Evolutionary conservation across 2,329 filamentous ascomycete genomes (phyloP).

Genomic region (Myriosclerotinia duriaeana): DNA sequence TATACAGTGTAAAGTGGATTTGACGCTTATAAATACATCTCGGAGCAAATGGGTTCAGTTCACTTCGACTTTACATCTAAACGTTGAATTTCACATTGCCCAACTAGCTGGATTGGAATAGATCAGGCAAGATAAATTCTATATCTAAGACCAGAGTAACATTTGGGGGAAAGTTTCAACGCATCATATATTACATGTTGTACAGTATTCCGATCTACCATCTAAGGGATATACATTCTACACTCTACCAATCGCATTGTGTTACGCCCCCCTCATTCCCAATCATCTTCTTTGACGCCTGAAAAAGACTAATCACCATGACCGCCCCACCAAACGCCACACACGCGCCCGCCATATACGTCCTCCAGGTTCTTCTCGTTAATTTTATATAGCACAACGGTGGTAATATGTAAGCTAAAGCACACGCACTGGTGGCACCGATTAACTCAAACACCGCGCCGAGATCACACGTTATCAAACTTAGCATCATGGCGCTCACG

Average conservation of each 20-base stretch:
- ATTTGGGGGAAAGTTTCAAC: no score
- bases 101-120: no score
- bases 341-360: slow-evolving; percentile 67
- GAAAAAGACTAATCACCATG: slow-evolving; percentile 75
- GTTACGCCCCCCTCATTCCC: slow-evolving; percentile 36
- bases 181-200: no score
- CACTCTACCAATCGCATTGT: slow-evolving; percentile 35
- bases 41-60: no score
- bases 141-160: no score
- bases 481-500: slow-evolving; percentile 72
- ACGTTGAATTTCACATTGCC: no score
- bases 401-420: slow-evolving; percentile 91
- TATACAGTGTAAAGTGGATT: no score
- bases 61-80: no score
- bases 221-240: background rate
- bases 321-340: slow-evolving; percentile 78
- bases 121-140: no score
- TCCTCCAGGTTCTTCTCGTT: slow-evolving; percentile 72
- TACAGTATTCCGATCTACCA: no score
- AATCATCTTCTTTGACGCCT: slow-evolving; percentile 67
- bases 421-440: slow-evolving; percentile 90
- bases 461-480: slow-evolving; percentile 86
- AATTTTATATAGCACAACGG: slow-evolving; percentile 95
- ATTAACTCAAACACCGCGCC: slow-evolving; percentile 95
- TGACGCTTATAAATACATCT: no score